phyloP scores from a whole-genome alignment of 2,329 filamentous ascomycete species.

The Emergomyces africanus region DNA sequence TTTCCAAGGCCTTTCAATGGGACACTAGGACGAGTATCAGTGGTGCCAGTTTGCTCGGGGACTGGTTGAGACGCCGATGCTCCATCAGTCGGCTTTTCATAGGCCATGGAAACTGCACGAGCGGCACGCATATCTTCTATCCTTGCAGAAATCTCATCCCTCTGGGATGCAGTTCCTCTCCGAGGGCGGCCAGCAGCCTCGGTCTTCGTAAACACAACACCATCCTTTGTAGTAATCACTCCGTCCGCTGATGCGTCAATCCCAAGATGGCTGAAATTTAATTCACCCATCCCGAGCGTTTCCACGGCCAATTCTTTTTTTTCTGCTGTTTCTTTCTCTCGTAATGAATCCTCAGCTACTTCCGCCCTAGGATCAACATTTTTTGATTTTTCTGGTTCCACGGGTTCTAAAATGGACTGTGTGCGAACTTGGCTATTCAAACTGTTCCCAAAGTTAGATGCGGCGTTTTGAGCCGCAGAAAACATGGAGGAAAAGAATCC shows the following conservation, averaged over 20 bases:
- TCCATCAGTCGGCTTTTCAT: conserved; percentile 32
- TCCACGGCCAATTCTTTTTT: conserved; percentile 67
- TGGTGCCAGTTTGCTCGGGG: conserved; percentile 21
- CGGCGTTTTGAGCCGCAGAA: conserved; percentile 85
- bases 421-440: conserved; percentile 39
- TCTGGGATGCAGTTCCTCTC: conserved; percentile 24
- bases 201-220: conserved; percentile 25
- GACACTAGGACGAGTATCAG: conserved; percentile 17
- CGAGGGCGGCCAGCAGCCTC: conserved; percentile 20
- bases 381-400: conserved; percentile 20
- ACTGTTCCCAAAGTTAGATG: conserved; percentile 60
- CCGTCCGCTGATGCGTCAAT: conserved; percentile 38
- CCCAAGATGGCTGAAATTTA: conserved; percentile 80
- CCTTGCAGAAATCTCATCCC: conserved; percentile 43
- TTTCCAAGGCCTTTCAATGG: conserved; percentile 11
- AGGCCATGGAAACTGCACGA: conserved; percentile 49
- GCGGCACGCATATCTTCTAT: conserved; percentile 47
- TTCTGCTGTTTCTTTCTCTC: conserved; percentile 22
- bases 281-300: conserved; percentile 75
- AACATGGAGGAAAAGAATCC: conserved; percentile 93
- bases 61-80: conserved; percentile 28
- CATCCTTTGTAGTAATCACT: conserved; percentile 25
- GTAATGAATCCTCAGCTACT: conserved; percentile 14
- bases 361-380: conserved; percentile 16
- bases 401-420: conserved; percentile 22